Base-by-base conservation (phyloP, 1,284 basidiomycete species). In the Boletus semigastroideus region DNA sequence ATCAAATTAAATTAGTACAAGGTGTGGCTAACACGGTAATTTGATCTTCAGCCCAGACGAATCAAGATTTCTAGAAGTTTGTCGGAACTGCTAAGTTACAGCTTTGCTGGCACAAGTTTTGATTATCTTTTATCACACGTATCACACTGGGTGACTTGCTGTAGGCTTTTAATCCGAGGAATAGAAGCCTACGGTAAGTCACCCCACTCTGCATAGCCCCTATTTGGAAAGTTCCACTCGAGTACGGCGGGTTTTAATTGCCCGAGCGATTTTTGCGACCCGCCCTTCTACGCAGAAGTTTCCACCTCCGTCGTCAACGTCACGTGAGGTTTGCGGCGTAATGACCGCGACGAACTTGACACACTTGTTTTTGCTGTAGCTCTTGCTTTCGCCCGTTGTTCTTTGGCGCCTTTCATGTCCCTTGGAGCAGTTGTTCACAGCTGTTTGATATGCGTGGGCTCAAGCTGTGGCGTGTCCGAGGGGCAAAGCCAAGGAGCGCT, bases 391-490 rank as follows among this genome's bases (percentile, higher is more conserved):
- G 75, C 65, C 50, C 91, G 78, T 51, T 74, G 66, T 51, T 83
- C 78, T 66, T 89, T 94, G 37, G 84, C 82, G 22, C 74, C 78
- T 60, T 80, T 86, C 76, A 90, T 85, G 63, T 95, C 89, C 59
- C 80, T 84, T 0, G 93, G 93, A 2, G 83, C 80, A 20, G 84
- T 85, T 0, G 92, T 95, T 20, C 79, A 79, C n/a, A 94, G 70
- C 54, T 93, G 92, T 66, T 95, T 96, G 64, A 94, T 78, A 61
- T 91, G 87, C 1, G 92, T 89, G 5, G 87, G 84, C 37, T 89
- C 74, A n/a, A 84, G 70, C 25, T 65, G 57, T 54, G 41, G 56
- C 47, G 45, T 57, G 47, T n/a, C 38, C n/a, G 57, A 40, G 30
- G 59, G 57, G 19, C 63, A 64, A 12, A 87, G 75, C 88, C 87